Conservation (phyloP, 352 stramenopile species). For the Peronospora farinosa region DNA sequence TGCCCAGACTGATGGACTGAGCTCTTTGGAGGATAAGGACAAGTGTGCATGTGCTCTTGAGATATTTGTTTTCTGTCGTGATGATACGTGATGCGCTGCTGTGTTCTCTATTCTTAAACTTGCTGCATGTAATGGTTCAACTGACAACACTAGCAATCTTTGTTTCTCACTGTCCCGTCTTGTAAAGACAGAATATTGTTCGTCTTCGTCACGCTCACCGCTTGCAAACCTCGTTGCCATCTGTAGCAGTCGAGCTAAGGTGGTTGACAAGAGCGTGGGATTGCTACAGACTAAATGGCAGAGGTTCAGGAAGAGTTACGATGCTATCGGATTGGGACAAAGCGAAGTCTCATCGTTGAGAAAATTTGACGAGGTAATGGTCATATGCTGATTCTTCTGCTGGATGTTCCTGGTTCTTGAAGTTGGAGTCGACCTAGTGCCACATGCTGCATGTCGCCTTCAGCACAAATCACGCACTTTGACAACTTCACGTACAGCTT, state of each 20-base stretch:
- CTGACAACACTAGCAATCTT: slow-evolving; percentile 39
- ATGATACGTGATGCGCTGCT: slow-evolving; percentile 10
- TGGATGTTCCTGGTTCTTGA: slow-evolving; percentile 1
- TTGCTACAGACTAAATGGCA: background rate
- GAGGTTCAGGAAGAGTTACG: no score
- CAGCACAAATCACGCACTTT: no score
- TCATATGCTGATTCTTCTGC: slow-evolving; percentile 21
- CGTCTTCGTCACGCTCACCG: no score
- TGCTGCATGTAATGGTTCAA: slow-evolving; percentile 3
- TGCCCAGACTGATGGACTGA: background rate
- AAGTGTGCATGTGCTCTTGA: background rate
- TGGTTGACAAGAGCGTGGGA: background rate
- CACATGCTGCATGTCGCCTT: no score
- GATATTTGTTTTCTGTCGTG: slow-evolving; percentile 7
- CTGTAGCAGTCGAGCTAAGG: background rate
- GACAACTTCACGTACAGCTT: no score
- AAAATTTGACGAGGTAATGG: slow-evolving; percentile 26
- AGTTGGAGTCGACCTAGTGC: no score
- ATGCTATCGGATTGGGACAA: no score
- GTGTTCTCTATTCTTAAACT: slow-evolving; percentile 6
- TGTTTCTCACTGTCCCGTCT: slow-evolving; percentile 38
- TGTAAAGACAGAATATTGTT: slow-evolving; percentile 6
- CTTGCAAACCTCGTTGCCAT: slow-evolving; percentile 18
- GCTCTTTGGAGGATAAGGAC: slow-evolving; percentile 13
- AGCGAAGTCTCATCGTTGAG: no score